Evolutionary conservation across 2,329 filamentous ascomycete genomes (phyloP), one percentile per base, ranked within the genome.

Genomic region (Celoporthe dispersa): DNA sequence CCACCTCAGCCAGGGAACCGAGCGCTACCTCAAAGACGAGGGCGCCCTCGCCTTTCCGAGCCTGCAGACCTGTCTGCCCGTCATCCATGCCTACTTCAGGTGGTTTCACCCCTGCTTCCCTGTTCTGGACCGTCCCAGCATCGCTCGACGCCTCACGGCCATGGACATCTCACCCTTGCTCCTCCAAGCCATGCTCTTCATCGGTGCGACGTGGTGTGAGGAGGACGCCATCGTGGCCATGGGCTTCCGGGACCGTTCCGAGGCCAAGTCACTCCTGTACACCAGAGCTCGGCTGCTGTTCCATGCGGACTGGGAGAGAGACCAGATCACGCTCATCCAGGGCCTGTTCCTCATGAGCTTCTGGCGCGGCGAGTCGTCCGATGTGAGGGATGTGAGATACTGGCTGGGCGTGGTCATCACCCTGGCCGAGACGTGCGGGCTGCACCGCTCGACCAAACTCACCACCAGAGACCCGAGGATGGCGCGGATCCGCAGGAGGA

Each of bases 401-500:
- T 71, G 70, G 70, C 67, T 71, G 25, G 70, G 70, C 28, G 70
- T 68, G 35, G 70, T 68, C 6, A 69, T 71, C 25, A 69, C 70
- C 7, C 14, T 71, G 9, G 68, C 70, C 37, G 69, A 71, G 57
- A 63, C 69, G 2, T 69, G 57, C 44, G 69, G 69, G 16, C 67
- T 71, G 25, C 69, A 71, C 35, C 62, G 69, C 28, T 71, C 69
- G 19, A 66, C 63, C 28, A 69, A 67, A 31, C 67, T 71, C 48
- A 71, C 70, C 3, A 71, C 70, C 9, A 61, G 76, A 65, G 75
- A 75, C 14, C 73, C 75, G 7, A 75, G 77, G 41, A 69, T 73
- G 12, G 75, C 76, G 1, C 74, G 75, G 3, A 19, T 68, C 8
- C n/a, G 37, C 28, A 39, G 28, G n/a, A 19, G 48, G 5, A 59